Evolutionary conservation across 345 rosid genomes (phyloP), one percentile per base, ranked within the genome.

Genomic region (Rhizophora mangle): DNA sequence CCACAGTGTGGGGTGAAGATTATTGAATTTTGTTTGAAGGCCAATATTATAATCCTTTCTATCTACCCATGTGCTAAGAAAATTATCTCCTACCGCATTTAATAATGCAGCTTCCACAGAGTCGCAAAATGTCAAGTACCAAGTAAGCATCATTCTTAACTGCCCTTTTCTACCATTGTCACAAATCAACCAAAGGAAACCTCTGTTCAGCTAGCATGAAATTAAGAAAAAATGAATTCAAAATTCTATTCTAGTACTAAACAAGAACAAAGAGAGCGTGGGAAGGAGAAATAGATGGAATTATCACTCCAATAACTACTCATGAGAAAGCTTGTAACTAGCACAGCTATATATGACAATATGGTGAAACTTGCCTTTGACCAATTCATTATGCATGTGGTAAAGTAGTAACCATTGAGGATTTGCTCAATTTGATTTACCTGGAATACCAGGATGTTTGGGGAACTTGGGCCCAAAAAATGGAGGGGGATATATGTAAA

Each of bases 401-500:
- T 43, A 43, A 3, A 11, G 49, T 43, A 43, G 34, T 54, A 9
- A 37, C 20, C 29, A 39, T 36, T 31, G 56, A 10, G 39, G 24
- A 52, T 20, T 47, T 1, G 8, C 59, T 24, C 49, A 46, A 20
- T 53, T 49, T 26, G 54, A 71, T 65, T 63, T 78, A 94, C 96
- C 95, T 76, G 87, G 93, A 89, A 89, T 85, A 65, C 97, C 96
- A 2, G 92, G 90, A 74, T 88, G 97, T 71, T 82, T 89, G 58
- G 96, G 89, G 74, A 86, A 85, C 90, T 86, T 92, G 26, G 98
- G 87, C 80, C 94, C 82, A 81, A 95, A 92, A 81, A 95, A 92
- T 1, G 98, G 98, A 65, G 98, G 98, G 53, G 99, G 98, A 27
- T 92, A 92, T 55, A 95, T 95, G 85, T 85, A 90, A 78, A 95